phyloP scores from a whole-genome alignment of 352 stramenopile genomes.

The Phytophthora quininea region DNA sequence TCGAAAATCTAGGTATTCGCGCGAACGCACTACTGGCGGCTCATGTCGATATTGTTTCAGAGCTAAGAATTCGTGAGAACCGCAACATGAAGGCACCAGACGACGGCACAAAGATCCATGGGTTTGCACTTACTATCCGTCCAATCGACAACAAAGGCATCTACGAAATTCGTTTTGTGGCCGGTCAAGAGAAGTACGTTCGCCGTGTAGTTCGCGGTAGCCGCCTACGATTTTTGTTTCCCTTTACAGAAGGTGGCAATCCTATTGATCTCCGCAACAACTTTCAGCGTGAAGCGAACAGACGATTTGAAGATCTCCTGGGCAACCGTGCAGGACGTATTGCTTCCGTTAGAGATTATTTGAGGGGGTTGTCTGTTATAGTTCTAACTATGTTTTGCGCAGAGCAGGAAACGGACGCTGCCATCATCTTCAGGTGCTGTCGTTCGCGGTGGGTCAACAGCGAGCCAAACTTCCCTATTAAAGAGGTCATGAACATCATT shows the following conservation, averaged over 20 bases:
- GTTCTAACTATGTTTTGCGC: background rate
- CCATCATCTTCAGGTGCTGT: slow-evolving; percentile 5
- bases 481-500: slow-evolving; percentile 2
- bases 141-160: background rate
- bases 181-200: background rate
- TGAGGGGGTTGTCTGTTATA: background rate
- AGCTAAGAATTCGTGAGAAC: background rate
- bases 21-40: background rate
- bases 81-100: background rate
- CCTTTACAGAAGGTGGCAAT: background rate
- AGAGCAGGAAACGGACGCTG: slow-evolving; percentile 3
- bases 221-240: background rate
- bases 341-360: background rate
- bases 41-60: background rate
- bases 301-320: background rate
- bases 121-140: slow-evolving; percentile 2
- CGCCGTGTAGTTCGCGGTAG: background rate
- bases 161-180: background rate
- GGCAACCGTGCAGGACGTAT: background rate
- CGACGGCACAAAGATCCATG: background rate
- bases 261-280: slow-evolving; percentile 2
- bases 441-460: background rate
- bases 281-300: slow-evolving; percentile 1
- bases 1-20: background rate
- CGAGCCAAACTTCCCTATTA: background rate